These are phyloP conservation scores for Solanum pinnatisectum DNA, from an alignment of 257 asterid species.

Conservation along the genomic window DNA sequence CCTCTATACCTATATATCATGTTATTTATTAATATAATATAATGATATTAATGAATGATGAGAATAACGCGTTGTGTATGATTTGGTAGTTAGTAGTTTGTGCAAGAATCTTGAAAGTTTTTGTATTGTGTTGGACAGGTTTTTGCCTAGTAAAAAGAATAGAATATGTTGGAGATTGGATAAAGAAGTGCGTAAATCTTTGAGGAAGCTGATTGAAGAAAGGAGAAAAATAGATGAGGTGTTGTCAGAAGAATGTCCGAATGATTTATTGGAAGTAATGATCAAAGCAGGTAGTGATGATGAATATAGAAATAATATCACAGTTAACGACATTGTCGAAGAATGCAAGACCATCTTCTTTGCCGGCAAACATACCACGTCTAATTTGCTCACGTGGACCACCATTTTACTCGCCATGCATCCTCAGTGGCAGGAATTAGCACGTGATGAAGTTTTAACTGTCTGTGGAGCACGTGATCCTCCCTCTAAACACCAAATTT, in stretches of 20 bases:
- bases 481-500: conserved; percentile 42
- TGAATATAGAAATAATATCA: conserved; percentile 13
- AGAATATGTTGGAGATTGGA: conserved; percentile 56
- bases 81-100: background rate
- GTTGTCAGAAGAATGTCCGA: conserved; percentile 64
- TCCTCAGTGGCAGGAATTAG: conserved; percentile 54
- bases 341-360: conserved; percentile 81
- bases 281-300: conserved; percentile 53
- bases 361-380: conserved; percentile 79
- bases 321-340: conserved; percentile 55
- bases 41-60: background rate
- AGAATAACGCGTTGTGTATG: background rate
- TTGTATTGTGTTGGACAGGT: conserved; percentile 20
- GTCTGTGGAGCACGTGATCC: conserved; percentile 31
- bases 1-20: too few species aligned
- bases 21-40: too few species aligned
- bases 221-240: conserved; percentile 50
- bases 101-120: background rate
- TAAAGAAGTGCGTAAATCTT: conserved; percentile 42
- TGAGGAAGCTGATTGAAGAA: conserved; percentile 65
- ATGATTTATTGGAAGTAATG: conserved; percentile 79
- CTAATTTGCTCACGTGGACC: conserved; percentile 74
- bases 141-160: conserved; percentile 68
- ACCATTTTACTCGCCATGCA: conserved; percentile 60
- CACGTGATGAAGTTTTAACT: conserved; percentile 42